Evolutionary conservation across 73 alveolate species (phyloP), one percentile per base, ranked within the genome.

Genomic region (Paramecium biaurelia): DNA sequence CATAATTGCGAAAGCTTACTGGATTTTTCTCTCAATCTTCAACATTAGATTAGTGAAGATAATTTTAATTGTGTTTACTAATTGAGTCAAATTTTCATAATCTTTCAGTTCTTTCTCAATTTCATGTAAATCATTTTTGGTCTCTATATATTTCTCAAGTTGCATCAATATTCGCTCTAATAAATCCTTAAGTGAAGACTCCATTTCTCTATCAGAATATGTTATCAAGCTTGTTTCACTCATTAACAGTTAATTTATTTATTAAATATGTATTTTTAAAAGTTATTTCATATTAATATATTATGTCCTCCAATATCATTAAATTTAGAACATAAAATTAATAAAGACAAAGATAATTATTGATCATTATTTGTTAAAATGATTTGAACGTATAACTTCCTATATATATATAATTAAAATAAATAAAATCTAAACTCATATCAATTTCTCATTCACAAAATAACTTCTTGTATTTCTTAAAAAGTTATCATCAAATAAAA

Each of bases 181-280:
- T 45, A 79, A 20, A 79, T 79, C 90, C 90, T 79, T 79, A 10
- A 79, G 56, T 10, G 45, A 45, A 4, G 45, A 42, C 45, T 79
- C 90, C 56, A 79, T 18, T 79, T 79, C 90, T 45, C 49, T 79
- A 8, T 79, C 90, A 45, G 70, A 72, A 72, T 72, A 72, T 72
- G 58, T 10, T 12, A 38, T 28, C 18, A 38, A 21, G 7, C 58
- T 72, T 8, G 86, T 72, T 72, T 72, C 86, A 14, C 58, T 72
- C 86, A 72, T 72, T 72, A 72, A 37, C 86, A 72, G 86, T 72
- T 72, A 72, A 72, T 72, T 35, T 28, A 72, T 63, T 63, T 63
- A 63, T 26, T 63, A 23, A 53, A 53, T 53, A 53, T 0, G 34
- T 53, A 53, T 18, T 18, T 53, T 18, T 47, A 47, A 53, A 53